Evolutionary conservation across 345 rosid species (phyloP).

Genomic region (Arabis alpina): DNA sequence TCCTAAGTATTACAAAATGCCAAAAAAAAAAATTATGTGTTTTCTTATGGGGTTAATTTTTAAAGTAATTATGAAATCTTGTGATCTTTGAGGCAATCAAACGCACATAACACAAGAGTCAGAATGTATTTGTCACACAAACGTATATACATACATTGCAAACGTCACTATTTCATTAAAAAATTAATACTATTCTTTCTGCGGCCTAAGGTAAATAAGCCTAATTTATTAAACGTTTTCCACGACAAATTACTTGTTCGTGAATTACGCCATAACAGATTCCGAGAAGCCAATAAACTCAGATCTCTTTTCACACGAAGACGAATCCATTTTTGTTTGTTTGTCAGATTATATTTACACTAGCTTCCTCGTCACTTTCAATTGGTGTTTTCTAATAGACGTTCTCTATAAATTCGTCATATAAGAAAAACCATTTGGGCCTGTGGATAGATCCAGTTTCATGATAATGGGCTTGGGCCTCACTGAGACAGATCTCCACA

Average conservation of each 20-base stretch:
- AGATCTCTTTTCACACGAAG: background rate
- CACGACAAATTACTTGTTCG: background rate
- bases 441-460: background rate
- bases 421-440: slow-evolving; percentile 10
- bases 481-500: background rate
- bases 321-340: too few species aligned
- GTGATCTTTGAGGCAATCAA: slow-evolving; percentile 22
- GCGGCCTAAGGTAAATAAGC: background rate
- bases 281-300: background rate
- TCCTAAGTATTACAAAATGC: background rate
- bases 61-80: background rate
- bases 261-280: slow-evolving; percentile 9
- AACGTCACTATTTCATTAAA: slow-evolving; percentile 21
- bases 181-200: background rate
- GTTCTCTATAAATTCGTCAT: too few species aligned
- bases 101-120: slow-evolving; percentile 14
- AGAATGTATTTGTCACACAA: slow-evolving; percentile 39
- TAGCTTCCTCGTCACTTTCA: too few species aligned
- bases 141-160: slow-evolving; percentile 24
- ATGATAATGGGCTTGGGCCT: slow-evolving; percentile 8
- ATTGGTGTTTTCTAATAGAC: too few species aligned
- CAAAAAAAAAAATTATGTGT: background rate
- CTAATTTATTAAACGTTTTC: background rate
- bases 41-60: background rate
- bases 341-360: too few species aligned